Evolutionary conservation across 1,284 basidiomycete species (phyloP).

Genomic region (Moniliophthora roreri): DNA sequence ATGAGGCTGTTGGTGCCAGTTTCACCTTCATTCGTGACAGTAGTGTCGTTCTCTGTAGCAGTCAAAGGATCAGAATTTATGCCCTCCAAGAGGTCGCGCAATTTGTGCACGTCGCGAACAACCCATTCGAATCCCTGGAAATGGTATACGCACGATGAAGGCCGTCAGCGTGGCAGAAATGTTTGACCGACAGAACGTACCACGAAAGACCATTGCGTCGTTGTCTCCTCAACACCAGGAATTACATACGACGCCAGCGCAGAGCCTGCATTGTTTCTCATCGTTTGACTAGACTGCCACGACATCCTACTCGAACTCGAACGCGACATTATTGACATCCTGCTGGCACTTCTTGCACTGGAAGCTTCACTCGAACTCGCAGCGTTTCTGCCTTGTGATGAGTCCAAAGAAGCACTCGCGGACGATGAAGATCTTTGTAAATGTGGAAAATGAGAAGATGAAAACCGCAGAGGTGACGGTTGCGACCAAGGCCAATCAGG

Average conservation of each 20-base stretch:
- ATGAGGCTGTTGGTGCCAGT: background rate
- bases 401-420: slow-evolving; percentile 9
- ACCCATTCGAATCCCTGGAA: slow-evolving; percentile 75
- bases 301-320: slow-evolving; percentile 13
- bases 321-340: slow-evolving; percentile 18
- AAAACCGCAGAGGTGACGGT: slow-evolving; percentile 14
- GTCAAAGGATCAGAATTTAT: background rate
- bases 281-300: slow-evolving; percentile 6
- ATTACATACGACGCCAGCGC: background rate
- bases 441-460: slow-evolving; percentile 8
- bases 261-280: slow-evolving; percentile 4
- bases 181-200: slow-evolving; percentile 31
- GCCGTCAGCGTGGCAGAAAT: background rate
- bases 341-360: slow-evolving; percentile 12
- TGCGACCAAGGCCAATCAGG: slow-evolving; percentile 61
- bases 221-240: slow-evolving; percentile 38
- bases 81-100: slow-evolving; percentile 55
- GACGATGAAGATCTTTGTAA: slow-evolving; percentile 19
- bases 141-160: background rate
- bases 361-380: slow-evolving; percentile 12
- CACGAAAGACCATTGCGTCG: slow-evolving; percentile 61
- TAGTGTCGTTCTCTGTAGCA: slow-evolving; percentile 17
- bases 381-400: background rate
- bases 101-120: slow-evolving; percentile 54
- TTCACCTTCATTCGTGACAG: slow-evolving; percentile 23